Evolutionary conservation across 2,329 filamentous ascomycete genomes (phyloP).

Genomic region (Ilyonectria sp.): DNA sequence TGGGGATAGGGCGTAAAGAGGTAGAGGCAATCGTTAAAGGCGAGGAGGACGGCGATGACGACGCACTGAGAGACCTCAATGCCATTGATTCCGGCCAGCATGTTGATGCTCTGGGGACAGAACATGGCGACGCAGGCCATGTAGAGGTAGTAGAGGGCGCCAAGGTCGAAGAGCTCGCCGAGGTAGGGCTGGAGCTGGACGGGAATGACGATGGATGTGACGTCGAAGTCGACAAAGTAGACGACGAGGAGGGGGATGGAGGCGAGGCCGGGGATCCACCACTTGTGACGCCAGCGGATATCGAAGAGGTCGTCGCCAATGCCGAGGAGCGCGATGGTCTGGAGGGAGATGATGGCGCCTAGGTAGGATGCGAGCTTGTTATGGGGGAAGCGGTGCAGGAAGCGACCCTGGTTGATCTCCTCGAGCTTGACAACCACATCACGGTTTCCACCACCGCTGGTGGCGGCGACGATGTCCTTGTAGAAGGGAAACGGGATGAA

Average conservation of each 20-base stretch:
- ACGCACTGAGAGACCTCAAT: slow-evolving; percentile 97
- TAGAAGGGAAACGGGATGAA: slow-evolving; percentile 99
- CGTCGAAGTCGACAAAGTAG: slow-evolving; percentile 98
- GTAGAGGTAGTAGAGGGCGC: slow-evolving; percentile 91
- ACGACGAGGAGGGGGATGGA: slow-evolving; percentile 94
- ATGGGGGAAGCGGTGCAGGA: slow-evolving; percentile 93
- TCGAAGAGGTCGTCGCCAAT: slow-evolving; percentile 98
- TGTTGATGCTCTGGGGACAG: slow-evolving; percentile 99
- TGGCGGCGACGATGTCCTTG: slow-evolving; percentile 96
- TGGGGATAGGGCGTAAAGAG: slow-evolving; percentile 88
- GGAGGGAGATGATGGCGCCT: slow-evolving; percentile 92
- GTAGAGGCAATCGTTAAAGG: slow-evolving; percentile 91
- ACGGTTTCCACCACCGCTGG: slow-evolving; percentile 91
- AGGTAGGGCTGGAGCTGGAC: slow-evolving; percentile 87
- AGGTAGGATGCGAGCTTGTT: slow-evolving; percentile 97
- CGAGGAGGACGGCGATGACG: slow-evolving; percentile 87
- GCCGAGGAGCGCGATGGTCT: slow-evolving; percentile 91
- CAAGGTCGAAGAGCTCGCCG: slow-evolving; percentile 87
- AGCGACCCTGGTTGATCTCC: slow-evolving; percentile 84
- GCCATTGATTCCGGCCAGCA: slow-evolving; percentile 98
- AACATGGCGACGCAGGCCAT: slow-evolving; percentile 98
- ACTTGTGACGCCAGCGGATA: slow-evolving; percentile 98
- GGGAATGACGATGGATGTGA: slow-evolving; percentile 95
- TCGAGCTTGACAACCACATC: slow-evolving; percentile 84
- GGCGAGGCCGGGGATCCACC: slow-evolving; percentile 95